Conservation (phyloP, 2,329 filamentous ascomycete genomes). For the Ceratocystis colombiana region DNA sequence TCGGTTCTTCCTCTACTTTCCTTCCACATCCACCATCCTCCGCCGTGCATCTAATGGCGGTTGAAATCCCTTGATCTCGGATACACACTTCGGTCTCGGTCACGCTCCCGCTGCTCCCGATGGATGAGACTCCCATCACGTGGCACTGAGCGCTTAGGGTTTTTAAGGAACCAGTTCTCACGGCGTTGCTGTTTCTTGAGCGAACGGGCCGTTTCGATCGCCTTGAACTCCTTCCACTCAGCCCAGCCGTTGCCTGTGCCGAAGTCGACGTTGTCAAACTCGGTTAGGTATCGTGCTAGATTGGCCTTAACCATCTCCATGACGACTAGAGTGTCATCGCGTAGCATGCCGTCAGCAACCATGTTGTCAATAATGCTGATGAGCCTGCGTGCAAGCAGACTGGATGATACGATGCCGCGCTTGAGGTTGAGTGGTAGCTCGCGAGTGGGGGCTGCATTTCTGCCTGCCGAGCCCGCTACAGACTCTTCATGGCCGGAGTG, state of each 20-base stretch:
- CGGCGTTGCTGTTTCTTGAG: constrained; percentile 7
- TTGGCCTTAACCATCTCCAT: constrained; percentile 17
- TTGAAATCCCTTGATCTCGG: neutral
- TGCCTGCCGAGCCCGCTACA: neutral
- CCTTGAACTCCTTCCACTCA: constrained; percentile 22
- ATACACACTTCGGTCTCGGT: neutral
- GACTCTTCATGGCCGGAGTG: neutral
- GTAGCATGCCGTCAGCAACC: constrained; percentile 17
- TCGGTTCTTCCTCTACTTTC: neutral
- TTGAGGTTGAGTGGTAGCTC: constrained; percentile 17
- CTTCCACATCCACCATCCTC: neutral
- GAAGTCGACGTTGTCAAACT: constrained; percentile 18
- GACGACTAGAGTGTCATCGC: constrained; percentile 14
- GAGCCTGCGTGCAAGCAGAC: constrained; percentile 30
- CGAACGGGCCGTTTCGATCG: constrained; percentile 1
- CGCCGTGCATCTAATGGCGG: neutral
- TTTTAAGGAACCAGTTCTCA: constrained; percentile 15
- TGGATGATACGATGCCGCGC: constrained; percentile 13
- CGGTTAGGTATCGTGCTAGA: constrained; percentile 13
- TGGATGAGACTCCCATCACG: neutral
- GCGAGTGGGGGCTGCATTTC: neutral
- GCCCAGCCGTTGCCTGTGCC: constrained; percentile 19
- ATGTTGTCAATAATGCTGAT: constrained; percentile 18
- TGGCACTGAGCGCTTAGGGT: constrained; percentile 1
- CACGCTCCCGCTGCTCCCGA: neutral